phyloP scores from a whole-genome alignment of 2,329 filamentous ascomycete genomes.

The Aspergillus tamarii region DNA sequence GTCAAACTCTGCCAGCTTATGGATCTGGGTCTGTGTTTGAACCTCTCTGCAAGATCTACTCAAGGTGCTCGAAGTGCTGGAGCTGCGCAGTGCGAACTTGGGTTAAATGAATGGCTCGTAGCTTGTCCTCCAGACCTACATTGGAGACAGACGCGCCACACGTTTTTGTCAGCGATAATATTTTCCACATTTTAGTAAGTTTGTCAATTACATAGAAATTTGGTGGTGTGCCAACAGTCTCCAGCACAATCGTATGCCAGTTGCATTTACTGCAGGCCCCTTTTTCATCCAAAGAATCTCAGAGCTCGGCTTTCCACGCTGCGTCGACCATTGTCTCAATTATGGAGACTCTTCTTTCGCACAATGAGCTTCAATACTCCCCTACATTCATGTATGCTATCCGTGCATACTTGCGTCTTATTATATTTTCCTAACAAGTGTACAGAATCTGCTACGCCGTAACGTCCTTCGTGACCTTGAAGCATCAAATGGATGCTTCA shows the following conservation, averaged over 20 bases:
- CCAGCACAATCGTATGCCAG: slow-evolving; percentile 19
- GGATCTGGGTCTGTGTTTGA: slow-evolving; percentile 18
- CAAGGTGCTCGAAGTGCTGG: slow-evolving; percentile 7
- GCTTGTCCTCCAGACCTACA: slow-evolving; percentile 15
- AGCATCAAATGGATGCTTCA: slow-evolving; percentile 14
- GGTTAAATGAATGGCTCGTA: slow-evolving; percentile 18
- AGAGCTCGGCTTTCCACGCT: slow-evolving; percentile 18
- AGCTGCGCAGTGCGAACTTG: slow-evolving; percentile 18
- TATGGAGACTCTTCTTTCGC: slow-evolving; percentile 14
- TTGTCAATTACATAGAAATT: not conserved
- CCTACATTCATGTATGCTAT: slow-evolving; percentile 14
- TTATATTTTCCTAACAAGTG: not conserved
- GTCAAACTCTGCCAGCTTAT: slow-evolving; percentile 20
- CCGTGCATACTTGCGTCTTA: not conserved
- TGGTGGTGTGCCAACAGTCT: not conserved
- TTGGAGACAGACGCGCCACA: slow-evolving; percentile 16
- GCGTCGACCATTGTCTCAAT: slow-evolving; percentile 19
- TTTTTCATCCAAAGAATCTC: slow-evolving; percentile 6
- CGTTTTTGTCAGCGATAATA: slow-evolving; percentile 13
- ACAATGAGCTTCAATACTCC: slow-evolving; percentile 13
- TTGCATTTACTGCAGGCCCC: slow-evolving; percentile 14
- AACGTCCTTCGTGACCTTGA: slow-evolving; percentile 18
- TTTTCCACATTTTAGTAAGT: slow-evolving; percentile 17
- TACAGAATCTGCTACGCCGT: slow-evolving; percentile 17
- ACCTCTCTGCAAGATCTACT: slow-evolving; percentile 12